Percentiles rank a stretch among this genome's conserved stretches.
Evolutionary conservation across 1,284 basidiomycete species (phyloP).

Genomic region (Moesziomyces parantarcticus): DNA sequence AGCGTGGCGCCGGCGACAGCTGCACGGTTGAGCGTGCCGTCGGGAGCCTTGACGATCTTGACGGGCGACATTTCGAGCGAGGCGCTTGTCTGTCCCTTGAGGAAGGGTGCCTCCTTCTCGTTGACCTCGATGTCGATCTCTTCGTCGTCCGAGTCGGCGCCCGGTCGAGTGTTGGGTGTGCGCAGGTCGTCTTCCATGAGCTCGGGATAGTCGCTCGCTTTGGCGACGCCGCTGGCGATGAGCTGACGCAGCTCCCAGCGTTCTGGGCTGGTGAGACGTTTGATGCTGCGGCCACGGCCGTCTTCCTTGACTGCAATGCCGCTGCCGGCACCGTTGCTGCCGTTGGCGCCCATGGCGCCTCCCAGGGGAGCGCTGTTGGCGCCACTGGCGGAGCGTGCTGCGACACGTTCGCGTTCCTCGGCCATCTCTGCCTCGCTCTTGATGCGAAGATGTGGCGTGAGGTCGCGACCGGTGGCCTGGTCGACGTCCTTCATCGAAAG

Average conservation of each 20-base stretch:
- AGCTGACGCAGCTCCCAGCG: conserved; percentile 99
- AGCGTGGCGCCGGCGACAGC: conserved; percentile 91
- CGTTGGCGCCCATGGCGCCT: conserved; percentile 11
- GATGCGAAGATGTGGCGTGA: conserved; percentile 91
- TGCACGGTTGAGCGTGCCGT: conserved; percentile 82
- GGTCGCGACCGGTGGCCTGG: conserved; percentile 85
- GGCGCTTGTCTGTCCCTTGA: conserved; percentile 93
- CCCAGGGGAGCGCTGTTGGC: conserved; percentile 70
- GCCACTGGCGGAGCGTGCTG: conserved; percentile 66
- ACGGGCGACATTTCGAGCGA: conserved; percentile 95
- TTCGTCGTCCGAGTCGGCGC: conserved; percentile 58
- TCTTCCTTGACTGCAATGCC: conserved; percentile 51
- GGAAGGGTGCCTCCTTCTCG: conserved; percentile 95
- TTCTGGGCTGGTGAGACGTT: conserved; percentile 93
- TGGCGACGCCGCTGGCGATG: conserved; percentile 91
- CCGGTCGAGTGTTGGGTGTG: conserved; percentile 53
- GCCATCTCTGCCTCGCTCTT: conserved; percentile 84
- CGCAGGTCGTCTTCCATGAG: conserved; percentile 76
- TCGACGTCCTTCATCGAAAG: conserved; percentile 99
- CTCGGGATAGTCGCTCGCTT: conserved; percentile 94
- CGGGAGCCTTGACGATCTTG: conserved; percentile 81
- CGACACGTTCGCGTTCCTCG: conserved; percentile 44
- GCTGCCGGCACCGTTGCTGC: conserved; percentile 28
- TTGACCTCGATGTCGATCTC: conserved; percentile 97
- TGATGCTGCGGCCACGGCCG: conserved; percentile 71